Percentiles rank a stretch among this genome's conserved stretches.
phyloP scores from a whole-genome alignment of 2,329 filamentous ascomycete species.

The Epichloe scottii region DNA sequence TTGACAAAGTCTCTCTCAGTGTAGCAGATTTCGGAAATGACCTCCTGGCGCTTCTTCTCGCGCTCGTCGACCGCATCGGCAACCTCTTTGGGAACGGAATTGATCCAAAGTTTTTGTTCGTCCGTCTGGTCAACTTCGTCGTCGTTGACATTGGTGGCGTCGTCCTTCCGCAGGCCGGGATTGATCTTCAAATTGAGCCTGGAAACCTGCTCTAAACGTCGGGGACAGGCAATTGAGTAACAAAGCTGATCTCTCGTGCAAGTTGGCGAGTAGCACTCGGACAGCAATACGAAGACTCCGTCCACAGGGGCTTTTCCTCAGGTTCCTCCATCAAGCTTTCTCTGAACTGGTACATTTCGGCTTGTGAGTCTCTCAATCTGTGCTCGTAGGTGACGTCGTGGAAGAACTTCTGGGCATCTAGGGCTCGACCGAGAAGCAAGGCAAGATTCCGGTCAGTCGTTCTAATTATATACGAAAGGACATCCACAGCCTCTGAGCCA shows the following conservation, averaged over 20 bases:
- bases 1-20: constrained; percentile 98
- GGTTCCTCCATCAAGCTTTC: constrained; percentile 78
- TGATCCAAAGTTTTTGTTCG: constrained; percentile 98
- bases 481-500: constrained; percentile 86
- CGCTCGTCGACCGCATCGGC: constrained; percentile 79
- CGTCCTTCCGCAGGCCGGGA: constrained; percentile 63
- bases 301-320: constrained; percentile 69
- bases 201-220: constrained; percentile 87
- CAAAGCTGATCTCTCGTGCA: constrained; percentile 92
- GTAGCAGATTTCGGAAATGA: constrained; percentile 97
- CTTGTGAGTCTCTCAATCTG: constrained; percentile 80
- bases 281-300: constrained; percentile 89
- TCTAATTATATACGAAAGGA: constrained; percentile 92
- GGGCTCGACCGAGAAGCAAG: constrained; percentile 73
- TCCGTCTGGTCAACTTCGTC: constrained; percentile 76
- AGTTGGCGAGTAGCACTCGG: constrained; percentile 95
- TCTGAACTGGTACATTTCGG: constrained; percentile 93
- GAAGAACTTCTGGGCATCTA: constrained; percentile 98
- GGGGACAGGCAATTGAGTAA: constrained; percentile 94
- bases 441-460: constrained; percentile 93
- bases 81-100: constrained; percentile 90
- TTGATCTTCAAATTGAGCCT: constrained; percentile 87
- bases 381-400: constrained; percentile 99
- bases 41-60: constrained; percentile 95
- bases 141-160: constrained; percentile 50